Conservation (phyloP, 139 green algal species). For the Coccomyxa sp. region DNA sequence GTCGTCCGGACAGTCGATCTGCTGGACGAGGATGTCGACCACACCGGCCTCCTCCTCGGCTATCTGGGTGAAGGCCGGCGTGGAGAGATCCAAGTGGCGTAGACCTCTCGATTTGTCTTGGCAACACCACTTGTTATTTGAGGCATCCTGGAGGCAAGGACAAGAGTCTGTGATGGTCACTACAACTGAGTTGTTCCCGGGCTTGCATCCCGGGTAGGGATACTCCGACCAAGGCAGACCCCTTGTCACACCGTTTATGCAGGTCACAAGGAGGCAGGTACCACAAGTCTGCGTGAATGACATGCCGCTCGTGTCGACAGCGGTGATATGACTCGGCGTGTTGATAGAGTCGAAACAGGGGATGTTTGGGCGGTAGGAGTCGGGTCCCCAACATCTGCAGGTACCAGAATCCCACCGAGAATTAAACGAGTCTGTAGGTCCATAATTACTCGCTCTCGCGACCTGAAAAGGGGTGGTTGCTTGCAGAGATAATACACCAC, state of each 20-base stretch:
- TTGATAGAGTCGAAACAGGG: not conserved
- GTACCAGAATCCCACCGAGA: not conserved
- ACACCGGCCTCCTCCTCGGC: not conserved
- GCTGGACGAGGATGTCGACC: not conserved
- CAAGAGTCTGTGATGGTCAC: not conserved
- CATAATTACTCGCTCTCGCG: not conserved
- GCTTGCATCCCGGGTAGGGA: not conserved
- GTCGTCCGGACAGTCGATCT: not conserved
- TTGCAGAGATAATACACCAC: no score
- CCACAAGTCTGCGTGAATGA: not conserved
- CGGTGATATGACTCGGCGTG: not conserved
- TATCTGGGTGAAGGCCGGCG: not conserved
- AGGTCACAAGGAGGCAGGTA: not conserved
- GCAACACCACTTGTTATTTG: constrained; percentile 1
- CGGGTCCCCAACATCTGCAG: not conserved
- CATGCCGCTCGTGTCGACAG: not conserved
- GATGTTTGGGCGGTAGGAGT: not conserved
- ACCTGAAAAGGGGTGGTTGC: not conserved
- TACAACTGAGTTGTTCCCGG: not conserved
- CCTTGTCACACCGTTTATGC: not conserved
- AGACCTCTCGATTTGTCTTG: not conserved
- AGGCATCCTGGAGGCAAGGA: not conserved
- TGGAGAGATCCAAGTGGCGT: not conserved
- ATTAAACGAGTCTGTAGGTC: not conserved
- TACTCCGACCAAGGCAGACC: not conserved